Evolutionary conservation across 2,329 filamentous ascomycete genomes (phyloP).

Genomic region (Zasmidium cellare): DNA sequence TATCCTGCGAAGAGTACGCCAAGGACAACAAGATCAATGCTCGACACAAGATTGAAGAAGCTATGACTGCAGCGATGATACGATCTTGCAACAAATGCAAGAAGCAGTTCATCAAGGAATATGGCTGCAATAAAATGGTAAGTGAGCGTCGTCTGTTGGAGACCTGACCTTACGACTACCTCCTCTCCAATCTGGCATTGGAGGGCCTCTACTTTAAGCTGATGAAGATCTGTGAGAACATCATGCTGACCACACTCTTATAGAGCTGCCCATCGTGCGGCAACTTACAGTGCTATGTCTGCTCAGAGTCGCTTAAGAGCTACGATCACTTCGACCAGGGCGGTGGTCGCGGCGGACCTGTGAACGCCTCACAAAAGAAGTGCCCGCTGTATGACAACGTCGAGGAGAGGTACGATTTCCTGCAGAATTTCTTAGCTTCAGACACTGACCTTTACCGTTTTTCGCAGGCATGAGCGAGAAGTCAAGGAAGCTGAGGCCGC

Average conservation of each 20-base stretch:
- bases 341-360: conserved; percentile 34
- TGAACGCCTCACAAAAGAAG: conserved; percentile 36
- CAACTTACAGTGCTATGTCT: conserved; percentile 66
- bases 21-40: conserved; percentile 61
- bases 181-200: too few species aligned
- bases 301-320: conserved; percentile 60
- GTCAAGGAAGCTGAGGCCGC: conserved; percentile 61
- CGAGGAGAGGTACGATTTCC: conserved; percentile 37
- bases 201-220: too few species aligned
- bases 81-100: conserved; percentile 71
- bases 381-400: conserved; percentile 69
- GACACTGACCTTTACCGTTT: too few species aligned
- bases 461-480: conserved; percentile 65
- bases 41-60: conserved; percentile 74
- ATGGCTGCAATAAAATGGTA: conserved; percentile 80
- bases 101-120: conserved; percentile 76
- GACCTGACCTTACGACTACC: too few species aligned
- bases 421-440: not conserved
- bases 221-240: too few species aligned
- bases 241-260: not conserved
- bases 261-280: conserved; percentile 60
- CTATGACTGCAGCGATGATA: conserved; percentile 78
- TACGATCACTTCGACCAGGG: conserved; percentile 71
- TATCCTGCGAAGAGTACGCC: conserved; percentile 65
- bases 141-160: too few species aligned